Evolutionary conservation across 108 stramenopile genomes (phyloP), one percentile per base, ranked within the genome.

Genomic region (Cyclotella atomus): DNA sequence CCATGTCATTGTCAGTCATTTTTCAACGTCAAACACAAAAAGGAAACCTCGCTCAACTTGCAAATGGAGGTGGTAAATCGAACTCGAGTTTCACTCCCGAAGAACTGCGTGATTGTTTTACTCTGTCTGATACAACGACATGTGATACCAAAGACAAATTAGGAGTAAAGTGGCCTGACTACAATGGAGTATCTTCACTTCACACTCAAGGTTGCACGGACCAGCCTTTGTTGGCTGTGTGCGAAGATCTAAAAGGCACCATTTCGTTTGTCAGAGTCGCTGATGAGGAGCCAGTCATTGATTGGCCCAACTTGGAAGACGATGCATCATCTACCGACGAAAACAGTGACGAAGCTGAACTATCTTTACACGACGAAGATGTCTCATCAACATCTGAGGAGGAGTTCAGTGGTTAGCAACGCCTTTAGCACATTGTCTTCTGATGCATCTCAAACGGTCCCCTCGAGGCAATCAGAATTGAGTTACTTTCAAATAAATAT

Each of bases 21-120:
- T 87, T 64, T 44, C 92, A 94, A 81, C 81, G 90, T 12, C 92
- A 94, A 65, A 83, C 77, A 30, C 86, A 87, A 57, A 94, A 94
- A 65, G 88, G 82, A 30, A 79, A 84, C 57, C 76, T 93, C 3
- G 85, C 86, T 14, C 71, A 69, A 10, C 24, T 83, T 45, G 75
- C 87, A 21, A 80, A 87, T 47, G 80, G 82, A 25, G 75, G 82
- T 27, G 61, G 46, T 14, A 79, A 47, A 1, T 59, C 65, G 28
- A 30, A 49, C 20, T 33, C 71, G 41, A 68, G 76, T 32, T 87
- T 94, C 30, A 80, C 81, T 25, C 74, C 83, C 33, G 92, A 91
- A 41, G 92, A 94, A 69, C 69, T 94, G 21, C 76, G 68, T 28
- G 92, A 91, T 54, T 91, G 89, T 69, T 91, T 93, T 53, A 84